These are phyloP conservation scores for Ascosphaera aggregata DNA, from an alignment of 2,329 filamentous ascomycete species.

Conservation along the genomic window DNA sequence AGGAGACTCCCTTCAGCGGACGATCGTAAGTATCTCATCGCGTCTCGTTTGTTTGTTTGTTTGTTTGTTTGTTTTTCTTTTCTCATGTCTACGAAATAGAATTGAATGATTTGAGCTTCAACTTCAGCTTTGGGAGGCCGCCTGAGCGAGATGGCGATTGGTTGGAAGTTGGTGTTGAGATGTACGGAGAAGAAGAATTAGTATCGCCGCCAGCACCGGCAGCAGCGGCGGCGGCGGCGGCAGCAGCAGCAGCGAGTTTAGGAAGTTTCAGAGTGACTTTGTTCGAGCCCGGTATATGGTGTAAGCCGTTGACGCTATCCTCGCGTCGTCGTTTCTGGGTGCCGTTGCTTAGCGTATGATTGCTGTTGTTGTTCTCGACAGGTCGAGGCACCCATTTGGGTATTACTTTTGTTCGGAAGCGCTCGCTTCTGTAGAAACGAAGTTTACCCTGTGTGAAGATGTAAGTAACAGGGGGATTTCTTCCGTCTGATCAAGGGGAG, in stretches of 20 bases:
- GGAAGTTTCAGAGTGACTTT: constrained; percentile 21
- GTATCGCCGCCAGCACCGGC: too few relatives aligned
- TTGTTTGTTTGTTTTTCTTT: background rate
- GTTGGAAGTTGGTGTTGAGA: too few relatives aligned
- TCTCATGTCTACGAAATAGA: background rate
- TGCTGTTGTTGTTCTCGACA: constrained; percentile 3
- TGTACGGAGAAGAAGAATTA: too few relatives aligned
- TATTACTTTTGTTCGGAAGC: constrained; percentile 15
- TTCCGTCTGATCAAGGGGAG: background rate
- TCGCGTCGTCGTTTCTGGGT: constrained; percentile 18
- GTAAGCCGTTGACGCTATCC: constrained; percentile 9
- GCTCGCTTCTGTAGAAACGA: constrained; percentile 18
- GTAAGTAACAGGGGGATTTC: background rate
- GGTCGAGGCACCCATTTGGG: constrained; percentile 10
- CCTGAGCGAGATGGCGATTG: too few relatives aligned
- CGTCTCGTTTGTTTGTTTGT: background rate
- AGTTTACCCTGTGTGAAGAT: constrained; percentile 16
- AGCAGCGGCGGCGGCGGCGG: constrained; percentile 83
- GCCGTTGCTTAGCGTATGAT: constrained; percentile 1
- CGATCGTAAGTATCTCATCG: too few relatives aligned
- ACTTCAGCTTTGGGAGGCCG: background rate
- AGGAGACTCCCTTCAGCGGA: too few relatives aligned
- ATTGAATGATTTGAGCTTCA: background rate
- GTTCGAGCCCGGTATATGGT: constrained; percentile 12
- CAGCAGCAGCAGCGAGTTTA: constrained; percentile 36